Base-by-base conservation (phyloP, 2,329 filamentous ascomycete species). In the Penicillium sp. region DNA sequence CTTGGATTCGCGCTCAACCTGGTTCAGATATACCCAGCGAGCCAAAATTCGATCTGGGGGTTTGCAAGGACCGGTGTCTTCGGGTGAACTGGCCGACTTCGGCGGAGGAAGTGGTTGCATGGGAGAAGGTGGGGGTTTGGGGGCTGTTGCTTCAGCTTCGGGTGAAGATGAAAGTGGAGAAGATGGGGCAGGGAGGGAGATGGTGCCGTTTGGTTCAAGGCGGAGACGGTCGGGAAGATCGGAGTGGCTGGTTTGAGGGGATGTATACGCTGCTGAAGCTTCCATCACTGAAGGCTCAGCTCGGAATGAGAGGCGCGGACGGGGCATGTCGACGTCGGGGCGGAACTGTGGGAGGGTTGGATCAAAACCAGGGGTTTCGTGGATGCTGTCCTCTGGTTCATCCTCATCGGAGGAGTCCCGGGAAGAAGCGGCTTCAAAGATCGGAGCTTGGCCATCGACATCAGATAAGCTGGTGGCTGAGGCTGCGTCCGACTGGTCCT, bases 1-100 rank as follows among this genome's bases (percentile, higher is more conserved):
- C 50, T 78, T 79, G 2, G 89, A 86, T 66, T 91, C 85, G 33
- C 79, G 74, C 64, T 94, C 89, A 0, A 86, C 81, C 14, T 79
- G 67, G 59, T 87, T 84, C 7, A 92, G 75, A 25, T 65, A 64
- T 7, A 71, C 69, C 66, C 77, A 76, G 11, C 75, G 74, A 16
- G 73, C 71, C 4, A 84, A 70, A 4, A 66, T 68, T 31, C 64
- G 72, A 42, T 51, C 61, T 30, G 57, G 69, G 53, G 50, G 72
- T n/a, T 55, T 54, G 7, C 51, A 41, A 20, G 64, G 48, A 25
- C 64, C 41, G 39, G 57, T n/a, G 31, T 63, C 48, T 48, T 55
- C 7, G 48, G 56, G 40, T 48, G 35, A 53, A 44, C 36, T 55
- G 46, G 56, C 49, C 1, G 61, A 44, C 22, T 62, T 52, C 25